Evolutionary conservation across 192 early-diverging fungal species (phyloP), one percentile per base, ranked within the genome.

Genomic region (Umbelopsis sp.): DNA sequence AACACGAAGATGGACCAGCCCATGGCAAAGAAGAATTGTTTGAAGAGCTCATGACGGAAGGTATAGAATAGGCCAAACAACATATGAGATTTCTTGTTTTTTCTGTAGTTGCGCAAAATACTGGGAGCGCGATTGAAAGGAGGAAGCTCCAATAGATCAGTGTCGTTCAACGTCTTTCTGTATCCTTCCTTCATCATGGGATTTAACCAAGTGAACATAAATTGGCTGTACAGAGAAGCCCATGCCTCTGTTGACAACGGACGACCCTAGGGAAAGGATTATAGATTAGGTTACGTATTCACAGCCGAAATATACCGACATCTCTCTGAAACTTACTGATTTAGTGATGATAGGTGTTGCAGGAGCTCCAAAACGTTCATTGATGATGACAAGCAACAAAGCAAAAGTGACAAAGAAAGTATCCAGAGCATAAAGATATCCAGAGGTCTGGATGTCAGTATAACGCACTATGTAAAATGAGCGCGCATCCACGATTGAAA

Each of bases 181-280:
- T 78, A 78, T 3, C 89, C 89, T 53, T 79, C 66, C 25, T 79
- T 75, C 76, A 91, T 81, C 68, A 91, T 68, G 0, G 70, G 66
- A 55, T 81, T 84, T 11, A 88, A 66, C 86, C 85, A 91, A 45
- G 21, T 48, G 49, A 90, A 91, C 65, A 75, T 79, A 23, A 66
- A 79, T 53, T 70, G 23, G 12, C 70, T 72, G 30, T 75, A 79
- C 16, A 79, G 12, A 21, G 74, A 75, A 2, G 74, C 73, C 71
- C 73, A 75, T 18, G 65, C 50, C 49, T 79, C 78, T 4, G 67
- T 27, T 1, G 78, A 79, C 20, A 79, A 21, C 1, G 27, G 21
- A 52, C 78, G 74, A 22, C 78, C 73, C 71, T 73, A 61, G 3
- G 27, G 27, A 30, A 30, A 30, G 27, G 27, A 30, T 30, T 30